Evolutionary conservation across 2,329 filamentous ascomycete species (phyloP).

Genomic region (Akanthomyces uredinophilus): DNA sequence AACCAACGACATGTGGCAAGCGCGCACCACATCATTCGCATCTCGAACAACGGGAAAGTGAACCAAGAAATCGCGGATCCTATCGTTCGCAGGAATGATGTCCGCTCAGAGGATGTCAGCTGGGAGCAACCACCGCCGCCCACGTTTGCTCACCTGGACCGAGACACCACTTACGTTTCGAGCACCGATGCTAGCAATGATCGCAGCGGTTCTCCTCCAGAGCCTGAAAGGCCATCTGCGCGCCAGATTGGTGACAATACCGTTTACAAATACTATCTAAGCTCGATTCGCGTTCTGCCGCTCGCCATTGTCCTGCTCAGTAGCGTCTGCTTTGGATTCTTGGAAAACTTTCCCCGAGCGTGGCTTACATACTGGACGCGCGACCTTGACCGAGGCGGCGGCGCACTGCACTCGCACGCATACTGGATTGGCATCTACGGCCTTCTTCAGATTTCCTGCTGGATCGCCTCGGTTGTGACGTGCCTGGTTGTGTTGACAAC

Average conservation of each 20-base stretch:
- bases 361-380: slow-evolving; percentile 31
- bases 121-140: too few species aligned
- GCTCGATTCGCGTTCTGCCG: slow-evolving; percentile 13
- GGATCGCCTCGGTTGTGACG: slow-evolving; percentile 3
- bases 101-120: too few species aligned
- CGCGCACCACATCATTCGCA: slow-evolving; percentile 36
- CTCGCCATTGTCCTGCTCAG: slow-evolving; percentile 7
- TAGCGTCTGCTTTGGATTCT: slow-evolving; percentile 16
- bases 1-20: slow-evolving; percentile 31
- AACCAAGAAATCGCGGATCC: not conserved
- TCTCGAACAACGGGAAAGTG: slow-evolving; percentile 19
- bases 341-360: slow-evolving; percentile 21
- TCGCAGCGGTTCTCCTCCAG: not conserved
- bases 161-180: too few species aligned
- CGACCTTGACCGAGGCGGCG: slow-evolving; percentile 15
- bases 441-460: not conserved
- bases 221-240: not conserved
- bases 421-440: not conserved
- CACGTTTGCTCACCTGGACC: too few species aligned
- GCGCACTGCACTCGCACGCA: slow-evolving; percentile 8
- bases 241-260: slow-evolving; percentile 19
- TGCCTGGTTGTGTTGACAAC: slow-evolving; percentile 18
- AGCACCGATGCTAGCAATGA: too few species aligned
- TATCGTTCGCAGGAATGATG: too few species aligned
- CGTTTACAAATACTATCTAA: slow-evolving; percentile 23